Evolutionary conservation across 768 basidiomycete species (phyloP).

Genomic region (Podaxis sp.): DNA sequence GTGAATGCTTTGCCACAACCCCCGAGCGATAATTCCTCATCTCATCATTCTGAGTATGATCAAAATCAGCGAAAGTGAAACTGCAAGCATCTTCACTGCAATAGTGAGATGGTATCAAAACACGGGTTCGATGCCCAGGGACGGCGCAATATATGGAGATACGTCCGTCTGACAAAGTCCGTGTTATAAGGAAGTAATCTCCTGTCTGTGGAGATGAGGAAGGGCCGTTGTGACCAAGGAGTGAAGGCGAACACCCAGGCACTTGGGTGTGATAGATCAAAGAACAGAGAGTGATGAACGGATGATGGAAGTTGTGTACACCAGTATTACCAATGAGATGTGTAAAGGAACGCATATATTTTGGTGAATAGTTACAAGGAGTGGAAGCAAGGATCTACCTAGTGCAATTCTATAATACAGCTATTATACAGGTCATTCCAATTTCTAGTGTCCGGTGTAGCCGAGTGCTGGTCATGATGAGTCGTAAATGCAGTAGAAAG

Average conservation of each 20-base stretch:
- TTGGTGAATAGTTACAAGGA: neutral
- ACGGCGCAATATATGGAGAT: neutral
- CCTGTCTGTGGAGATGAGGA: no score
- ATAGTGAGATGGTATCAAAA: neutral
- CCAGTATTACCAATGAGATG: neutral
- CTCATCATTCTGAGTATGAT: neutral
- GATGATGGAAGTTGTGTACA: neutral
- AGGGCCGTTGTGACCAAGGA: no score
- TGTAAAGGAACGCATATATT: neutral
- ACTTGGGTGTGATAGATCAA: no score
- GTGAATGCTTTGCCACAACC: neutral
- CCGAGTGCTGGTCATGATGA: neutral
- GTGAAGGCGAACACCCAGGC: no score
- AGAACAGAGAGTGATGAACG: no score
- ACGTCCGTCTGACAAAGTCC: neutral
- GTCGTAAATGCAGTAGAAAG: neutral
- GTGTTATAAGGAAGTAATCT: neutral
- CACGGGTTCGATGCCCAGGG: neutral
- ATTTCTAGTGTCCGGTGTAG: neutral
- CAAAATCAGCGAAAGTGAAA: neutral
- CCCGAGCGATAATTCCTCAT: neutral
- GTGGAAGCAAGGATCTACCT: conserved; percentile 9
- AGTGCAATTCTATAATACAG: conserved; percentile 2
- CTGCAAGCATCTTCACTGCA: neutral
- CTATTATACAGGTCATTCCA: neutral